phyloP scores from a whole-genome alignment of 139 green algal genomes.

The Trebouxia sp. region DNA sequence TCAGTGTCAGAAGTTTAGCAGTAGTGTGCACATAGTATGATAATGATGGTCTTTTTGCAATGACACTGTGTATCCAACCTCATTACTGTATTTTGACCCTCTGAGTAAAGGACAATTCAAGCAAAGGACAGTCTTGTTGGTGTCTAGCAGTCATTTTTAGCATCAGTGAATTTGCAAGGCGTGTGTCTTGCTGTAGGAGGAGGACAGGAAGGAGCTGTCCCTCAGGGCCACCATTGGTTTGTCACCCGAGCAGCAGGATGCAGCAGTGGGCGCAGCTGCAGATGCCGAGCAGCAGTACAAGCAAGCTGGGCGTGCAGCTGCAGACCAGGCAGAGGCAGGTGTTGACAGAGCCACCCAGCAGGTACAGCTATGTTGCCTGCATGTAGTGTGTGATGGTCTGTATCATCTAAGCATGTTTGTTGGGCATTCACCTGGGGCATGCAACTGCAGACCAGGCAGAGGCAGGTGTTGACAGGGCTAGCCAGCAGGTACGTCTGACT shows the following conservation, averaged over 20 bases:
- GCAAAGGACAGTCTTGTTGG: too few relatives aligned
- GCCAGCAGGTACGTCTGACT: background rate
- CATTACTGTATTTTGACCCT: too few relatives aligned
- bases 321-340: constrained; percentile 19
- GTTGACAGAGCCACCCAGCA: constrained; percentile 10
- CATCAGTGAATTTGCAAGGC: too few relatives aligned
- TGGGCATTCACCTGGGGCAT: background rate
- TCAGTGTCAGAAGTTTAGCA: too few relatives aligned
- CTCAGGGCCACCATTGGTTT: constrained; percentile 10
- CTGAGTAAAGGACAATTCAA: too few relatives aligned
- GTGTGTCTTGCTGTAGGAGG: background rate
- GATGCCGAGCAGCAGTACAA: background rate
- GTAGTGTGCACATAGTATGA: too few relatives aligned
- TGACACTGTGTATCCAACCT: too few relatives aligned
- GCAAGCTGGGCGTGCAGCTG: constrained; percentile 6
- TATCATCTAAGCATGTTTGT: background rate
- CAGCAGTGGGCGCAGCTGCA: constrained; percentile 4
- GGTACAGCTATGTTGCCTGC: background rate
- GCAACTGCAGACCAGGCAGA: constrained; percentile 21
- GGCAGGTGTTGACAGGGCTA: background rate
- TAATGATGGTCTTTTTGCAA: too few relatives aligned
- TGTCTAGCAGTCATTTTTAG: too few relatives aligned
- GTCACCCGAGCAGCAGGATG: background rate
- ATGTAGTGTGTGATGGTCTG: too few relatives aligned
- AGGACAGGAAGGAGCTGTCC: constrained; percentile 19